These are phyloP conservation scores for Cystobasidium pallidum DNA, from an alignment of 1,284 basidiomycete species.

Conservation along the genomic window DNA sequence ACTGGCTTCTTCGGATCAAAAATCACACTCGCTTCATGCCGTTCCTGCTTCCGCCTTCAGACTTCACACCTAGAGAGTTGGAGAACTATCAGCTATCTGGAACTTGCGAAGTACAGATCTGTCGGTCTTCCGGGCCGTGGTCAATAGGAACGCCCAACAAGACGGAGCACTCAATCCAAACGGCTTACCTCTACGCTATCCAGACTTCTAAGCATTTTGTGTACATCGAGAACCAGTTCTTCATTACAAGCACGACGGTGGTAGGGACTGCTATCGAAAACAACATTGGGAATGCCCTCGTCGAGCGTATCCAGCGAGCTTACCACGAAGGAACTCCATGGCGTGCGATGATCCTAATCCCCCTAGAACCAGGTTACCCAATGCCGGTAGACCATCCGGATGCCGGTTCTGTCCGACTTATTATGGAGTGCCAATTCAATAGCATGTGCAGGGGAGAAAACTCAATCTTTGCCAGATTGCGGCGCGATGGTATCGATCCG, in stretches of 20 bases:
- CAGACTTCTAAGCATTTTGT: slow-evolving; percentile 92
- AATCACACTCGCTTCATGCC: slow-evolving; percentile 92
- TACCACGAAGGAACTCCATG: slow-evolving; percentile 79
- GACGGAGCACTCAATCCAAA: slow-evolving; percentile 80
- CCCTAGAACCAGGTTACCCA: slow-evolving; percentile 89
- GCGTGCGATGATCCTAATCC: slow-evolving; percentile 92
- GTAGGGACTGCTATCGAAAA: slow-evolving; percentile 89
- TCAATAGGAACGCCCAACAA: slow-evolving; percentile 85
- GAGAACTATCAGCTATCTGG: slow-evolving; percentile 82
- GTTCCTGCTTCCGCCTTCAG: slow-evolving; percentile 89
- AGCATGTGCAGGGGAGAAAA: slow-evolving; percentile 86
- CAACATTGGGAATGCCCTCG: slow-evolving; percentile 90
- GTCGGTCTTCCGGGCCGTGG: slow-evolving; percentile 93
- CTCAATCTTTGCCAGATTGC: slow-evolving; percentile 86
- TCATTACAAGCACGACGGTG: slow-evolving; percentile 67
- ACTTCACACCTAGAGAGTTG: slow-evolving; percentile 83
- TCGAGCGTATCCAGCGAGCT: slow-evolving; percentile 86
- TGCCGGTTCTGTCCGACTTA: slow-evolving; percentile 88
- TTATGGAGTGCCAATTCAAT: slow-evolving; percentile 89
- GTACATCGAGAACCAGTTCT: slow-evolving; percentile 98
- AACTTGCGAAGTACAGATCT: slow-evolving; percentile 96
- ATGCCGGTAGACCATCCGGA: slow-evolving; percentile 91
- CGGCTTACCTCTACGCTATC: slow-evolving; percentile 60
- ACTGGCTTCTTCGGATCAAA: slow-evolving; percentile 87
- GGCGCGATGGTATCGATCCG: slow-evolving; percentile 87